Evolutionary conservation across 352 stramenopile species (phyloP).

Genomic region (Pythium oligandrum): DNA sequence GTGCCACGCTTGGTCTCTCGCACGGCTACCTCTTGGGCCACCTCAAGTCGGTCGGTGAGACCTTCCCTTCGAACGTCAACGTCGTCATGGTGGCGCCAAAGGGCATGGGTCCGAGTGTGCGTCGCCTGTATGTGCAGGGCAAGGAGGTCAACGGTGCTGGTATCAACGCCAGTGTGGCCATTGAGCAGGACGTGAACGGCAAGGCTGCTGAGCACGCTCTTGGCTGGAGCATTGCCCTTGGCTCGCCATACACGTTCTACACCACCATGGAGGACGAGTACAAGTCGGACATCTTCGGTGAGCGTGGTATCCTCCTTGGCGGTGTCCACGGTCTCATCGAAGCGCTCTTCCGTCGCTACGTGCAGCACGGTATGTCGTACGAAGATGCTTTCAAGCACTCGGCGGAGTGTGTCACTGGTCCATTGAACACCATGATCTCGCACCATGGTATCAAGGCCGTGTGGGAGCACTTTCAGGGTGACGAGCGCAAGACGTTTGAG

Average conservation of each 20-base stretch:
- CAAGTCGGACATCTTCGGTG: constrained; percentile 98
- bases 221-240: constrained; percentile 95
- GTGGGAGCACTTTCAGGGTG: constrained; percentile 91
- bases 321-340: constrained; percentile 97
- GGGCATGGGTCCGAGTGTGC: constrained; percentile 96
- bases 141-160: constrained; percentile 97
- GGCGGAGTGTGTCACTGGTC: constrained; percentile 96
- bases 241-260: constrained; percentile 97
- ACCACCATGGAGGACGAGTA: constrained; percentile 96
- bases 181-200: constrained; percentile 94
- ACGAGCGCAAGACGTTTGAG: constrained; percentile 93
- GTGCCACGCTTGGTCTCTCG: constrained; percentile 94
- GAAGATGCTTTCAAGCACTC: constrained; percentile 97
- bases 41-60: constrained; percentile 93
- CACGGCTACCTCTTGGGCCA: constrained; percentile 97
- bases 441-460: constrained; percentile 96
- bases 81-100: constrained; percentile 98
- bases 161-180: constrained; percentile 96
- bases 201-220: constrained; percentile 94
- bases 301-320: constrained; percentile 96
- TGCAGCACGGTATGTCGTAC: constrained; percentile 90
- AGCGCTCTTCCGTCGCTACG: constrained; percentile 95
- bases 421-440: constrained; percentile 97
- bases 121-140: constrained; percentile 97
- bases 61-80: constrained; percentile 95